Percentiles rank a stretch among this genome's conserved stretches.
phyloP scores from a whole-genome alignment of 805 yeast species.

The Kodamaea lidongshanica region DNA sequence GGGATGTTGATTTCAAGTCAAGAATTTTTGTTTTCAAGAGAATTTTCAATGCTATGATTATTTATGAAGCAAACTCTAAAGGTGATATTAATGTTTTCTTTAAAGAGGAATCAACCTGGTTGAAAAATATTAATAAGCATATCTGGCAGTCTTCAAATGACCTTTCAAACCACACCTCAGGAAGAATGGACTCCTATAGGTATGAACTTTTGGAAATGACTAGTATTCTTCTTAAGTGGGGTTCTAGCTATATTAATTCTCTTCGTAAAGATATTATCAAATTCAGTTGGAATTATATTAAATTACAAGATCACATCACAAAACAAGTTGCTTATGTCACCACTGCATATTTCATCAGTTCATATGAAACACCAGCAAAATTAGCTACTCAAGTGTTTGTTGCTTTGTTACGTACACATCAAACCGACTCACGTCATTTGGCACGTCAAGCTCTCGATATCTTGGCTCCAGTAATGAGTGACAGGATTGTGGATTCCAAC shows the following conservation, averaged over 20 bases:
- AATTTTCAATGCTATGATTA: conserved; percentile 59
- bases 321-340: conserved; percentile 91
- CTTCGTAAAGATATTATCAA: conserved; percentile 80
- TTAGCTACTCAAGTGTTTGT: conserved; percentile 90
- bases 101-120: conserved; percentile 43
- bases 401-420: conserved; percentile 78
- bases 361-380: conserved; percentile 82
- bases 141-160: conserved; percentile 70
- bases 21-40: conserved; percentile 51
- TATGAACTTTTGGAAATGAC: conserved; percentile 78
- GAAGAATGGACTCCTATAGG: conserved; percentile 66
- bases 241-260: conserved; percentile 53
- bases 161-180: conserved; percentile 49
- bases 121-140: conserved; percentile 51
- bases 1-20: conserved; percentile 43
- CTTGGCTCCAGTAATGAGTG: conserved; percentile 79
- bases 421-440: conserved; percentile 73
- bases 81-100: conserved; percentile 46
- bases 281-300: conserved; percentile 90
- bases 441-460: conserved; percentile 84
- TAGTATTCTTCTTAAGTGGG: conserved; percentile 63
- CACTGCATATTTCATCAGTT: conserved; percentile 77
- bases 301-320: conserved; percentile 78
- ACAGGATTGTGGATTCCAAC: conserved; percentile 51
- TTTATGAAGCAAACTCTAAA: conserved; percentile 49